Conservation (phyloP, 805 yeast species). For the Priceomyces haplophilus region DNA sequence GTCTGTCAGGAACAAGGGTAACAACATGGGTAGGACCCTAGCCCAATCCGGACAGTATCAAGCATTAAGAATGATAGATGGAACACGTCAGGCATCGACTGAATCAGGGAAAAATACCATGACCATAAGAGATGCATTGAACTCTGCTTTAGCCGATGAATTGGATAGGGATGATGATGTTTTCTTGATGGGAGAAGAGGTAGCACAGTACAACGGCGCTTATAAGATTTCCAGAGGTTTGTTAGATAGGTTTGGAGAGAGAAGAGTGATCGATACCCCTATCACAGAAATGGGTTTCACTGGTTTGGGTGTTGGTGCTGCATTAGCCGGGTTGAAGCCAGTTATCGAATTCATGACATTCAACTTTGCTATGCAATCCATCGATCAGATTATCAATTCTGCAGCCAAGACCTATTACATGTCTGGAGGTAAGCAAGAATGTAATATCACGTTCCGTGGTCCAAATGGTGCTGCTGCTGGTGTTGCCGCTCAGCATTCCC, state of each 20-base stretch:
- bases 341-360: constrained; percentile 98
- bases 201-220: constrained; percentile 99
- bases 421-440: constrained; percentile 98
- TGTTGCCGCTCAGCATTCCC: constrained; percentile 99
- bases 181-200: constrained; percentile 97
- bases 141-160: constrained; percentile 94
- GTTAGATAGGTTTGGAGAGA: constrained; percentile 91
- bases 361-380: constrained; percentile 99
- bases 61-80: constrained; percentile 32
- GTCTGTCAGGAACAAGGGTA: constrained; percentile 26
- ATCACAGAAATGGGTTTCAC: constrained; percentile 99
- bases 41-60: constrained; percentile 32
- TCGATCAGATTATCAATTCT: constrained; percentile 96
- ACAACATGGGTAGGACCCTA: constrained; percentile 17
- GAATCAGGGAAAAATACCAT: constrained; percentile 55
- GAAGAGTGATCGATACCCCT: constrained; percentile 93
- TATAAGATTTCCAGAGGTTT: constrained; percentile 95
- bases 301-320: constrained; percentile 92
- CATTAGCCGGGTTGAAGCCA: constrained; percentile 95
- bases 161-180: constrained; percentile 93
- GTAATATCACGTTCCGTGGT: constrained; percentile 97
- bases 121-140: constrained; percentile 96
- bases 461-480: constrained; percentile 99
- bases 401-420: constrained; percentile 98
- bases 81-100: constrained; percentile 42